phyloP scores from a whole-genome alignment of 495 filamentous ascomycete species.

The Penicillium ucsense region DNA sequence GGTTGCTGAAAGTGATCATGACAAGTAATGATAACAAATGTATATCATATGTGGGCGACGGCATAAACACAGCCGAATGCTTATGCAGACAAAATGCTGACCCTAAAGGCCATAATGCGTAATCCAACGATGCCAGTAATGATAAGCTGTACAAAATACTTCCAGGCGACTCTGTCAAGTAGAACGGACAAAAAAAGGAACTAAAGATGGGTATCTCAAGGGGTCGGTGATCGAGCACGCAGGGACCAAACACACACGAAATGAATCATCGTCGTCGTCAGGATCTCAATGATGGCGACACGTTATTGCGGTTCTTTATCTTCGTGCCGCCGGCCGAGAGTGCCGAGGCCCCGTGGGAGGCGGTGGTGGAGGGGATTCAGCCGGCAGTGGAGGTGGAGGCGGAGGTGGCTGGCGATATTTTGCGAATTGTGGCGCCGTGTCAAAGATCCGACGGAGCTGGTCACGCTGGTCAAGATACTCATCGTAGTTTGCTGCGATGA shows the following conservation, averaged over 20 bases:
- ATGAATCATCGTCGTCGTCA: constrained; percentile 6
- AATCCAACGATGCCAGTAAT: neutral
- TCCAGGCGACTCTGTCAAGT: neutral
- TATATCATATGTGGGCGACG: neutral
- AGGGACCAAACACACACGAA: neutral
- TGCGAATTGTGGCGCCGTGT: constrained; percentile 30
- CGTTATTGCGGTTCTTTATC: neutral
- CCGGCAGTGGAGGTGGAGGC: constrained; percentile 21
- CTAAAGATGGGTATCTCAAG: constrained; percentile 8
- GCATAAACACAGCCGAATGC: neutral
- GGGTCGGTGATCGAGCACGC: constrained; percentile 1
- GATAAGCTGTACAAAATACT: too few relatives aligned
- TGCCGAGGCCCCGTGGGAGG: constrained; percentile 10
- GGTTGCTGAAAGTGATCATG: too few relatives aligned
- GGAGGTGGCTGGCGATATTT: constrained; percentile 19
- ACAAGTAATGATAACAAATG: too few relatives aligned
- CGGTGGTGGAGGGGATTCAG: constrained; percentile 10
- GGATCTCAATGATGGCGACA: neutral
- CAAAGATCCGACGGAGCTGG: constrained; percentile 37
- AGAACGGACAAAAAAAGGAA: neutral
- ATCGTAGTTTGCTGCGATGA: constrained; percentile 65
- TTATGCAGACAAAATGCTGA: neutral
- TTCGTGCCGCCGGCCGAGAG: neutral
- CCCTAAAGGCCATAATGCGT: neutral
- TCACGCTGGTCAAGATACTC: constrained; percentile 55